phyloP scores from a whole-genome alignment of 176 grass and related monocot genomes.

The Pharus latifolius region DNA sequence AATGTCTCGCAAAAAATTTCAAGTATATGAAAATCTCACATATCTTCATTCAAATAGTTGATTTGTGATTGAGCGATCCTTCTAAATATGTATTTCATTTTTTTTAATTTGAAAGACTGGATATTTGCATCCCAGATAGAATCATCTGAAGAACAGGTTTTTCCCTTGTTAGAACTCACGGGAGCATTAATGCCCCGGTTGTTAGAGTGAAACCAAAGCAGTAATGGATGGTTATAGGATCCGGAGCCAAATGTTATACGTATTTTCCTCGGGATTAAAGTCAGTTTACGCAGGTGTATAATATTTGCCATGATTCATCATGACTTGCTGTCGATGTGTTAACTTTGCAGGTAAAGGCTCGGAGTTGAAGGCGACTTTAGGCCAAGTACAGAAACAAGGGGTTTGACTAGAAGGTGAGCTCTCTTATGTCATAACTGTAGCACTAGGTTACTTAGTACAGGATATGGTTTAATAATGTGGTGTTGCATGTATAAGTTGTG shows the following conservation, averaged over 20 bases:
- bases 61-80: too few relatives aligned
- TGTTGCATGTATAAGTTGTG: conserved; percentile 28
- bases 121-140: too few relatives aligned
- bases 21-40: too few relatives aligned
- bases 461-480: conserved; percentile 46
- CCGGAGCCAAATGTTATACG: conserved; percentile 43
- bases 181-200: conserved; percentile 22
- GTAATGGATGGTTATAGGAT: conserved; percentile 55
- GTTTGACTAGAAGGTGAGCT: conserved; percentile 46
- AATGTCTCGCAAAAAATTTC: too few relatives aligned
- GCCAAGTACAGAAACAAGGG: conserved; percentile 17
- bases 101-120: too few relatives aligned
- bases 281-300: neutral
- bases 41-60: too few relatives aligned
- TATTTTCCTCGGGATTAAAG: conserved; percentile 46
- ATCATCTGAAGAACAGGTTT: conserved; percentile 1
- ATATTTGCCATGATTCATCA: conserved; percentile 43
- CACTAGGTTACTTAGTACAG: conserved; percentile 50
- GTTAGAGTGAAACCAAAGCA: conserved; percentile 45
- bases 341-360: conserved; percentile 24
- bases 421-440: conserved; percentile 45
- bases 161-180: conserved; percentile 21
- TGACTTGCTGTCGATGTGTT: conserved; percentile 22
- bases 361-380: conserved; percentile 31
- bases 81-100: too few relatives aligned